These are phyloP conservation scores for Colletotrichum coccodes DNA, from an alignment of 2,329 filamentous ascomycete genomes.

Conservation along the genomic window DNA sequence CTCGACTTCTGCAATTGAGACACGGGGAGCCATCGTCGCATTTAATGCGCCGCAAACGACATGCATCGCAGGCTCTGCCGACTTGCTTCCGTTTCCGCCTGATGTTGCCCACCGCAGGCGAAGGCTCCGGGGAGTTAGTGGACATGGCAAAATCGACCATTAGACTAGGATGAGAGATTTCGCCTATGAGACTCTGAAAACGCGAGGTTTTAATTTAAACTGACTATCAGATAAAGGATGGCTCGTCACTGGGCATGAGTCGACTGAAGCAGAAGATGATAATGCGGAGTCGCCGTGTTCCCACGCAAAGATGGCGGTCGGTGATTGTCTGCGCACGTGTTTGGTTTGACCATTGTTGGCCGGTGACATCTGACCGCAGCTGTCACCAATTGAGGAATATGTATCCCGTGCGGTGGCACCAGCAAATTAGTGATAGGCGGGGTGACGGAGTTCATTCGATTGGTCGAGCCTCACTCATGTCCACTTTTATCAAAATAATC, in stretches of 20 bases:
- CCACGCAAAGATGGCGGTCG: too few relatives aligned
- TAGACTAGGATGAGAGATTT: not conserved
- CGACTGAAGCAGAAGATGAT: not conserved
- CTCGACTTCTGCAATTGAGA: slow-evolving; percentile 48
- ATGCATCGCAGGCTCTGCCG: slow-evolving; percentile 49
- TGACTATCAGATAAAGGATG: not conserved
- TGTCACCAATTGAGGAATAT: not conserved
- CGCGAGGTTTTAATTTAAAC: not conserved
- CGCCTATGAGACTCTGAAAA: not conserved
- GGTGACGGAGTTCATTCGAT: not conserved
- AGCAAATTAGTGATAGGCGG: too few relatives aligned
- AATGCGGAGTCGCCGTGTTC: not conserved
- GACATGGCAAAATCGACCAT: not conserved
- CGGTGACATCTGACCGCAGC: not conserved
- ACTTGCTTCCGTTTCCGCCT: slow-evolving; percentile 33
- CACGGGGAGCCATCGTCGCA: slow-evolving; percentile 52
- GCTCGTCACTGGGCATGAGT: not conserved
- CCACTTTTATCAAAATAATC: too few relatives aligned
- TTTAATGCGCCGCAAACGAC: slow-evolving; percentile 52
- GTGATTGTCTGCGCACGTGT: too few relatives aligned
- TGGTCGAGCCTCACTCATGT: not conserved
- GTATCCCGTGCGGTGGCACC: too few relatives aligned
- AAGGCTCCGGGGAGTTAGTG: not conserved
- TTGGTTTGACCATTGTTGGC: not conserved
- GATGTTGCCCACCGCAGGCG: not conserved